Base-by-base conservation (phyloP, 2,329 filamentous ascomycete species). In the Diaporthe velutina region DNA sequence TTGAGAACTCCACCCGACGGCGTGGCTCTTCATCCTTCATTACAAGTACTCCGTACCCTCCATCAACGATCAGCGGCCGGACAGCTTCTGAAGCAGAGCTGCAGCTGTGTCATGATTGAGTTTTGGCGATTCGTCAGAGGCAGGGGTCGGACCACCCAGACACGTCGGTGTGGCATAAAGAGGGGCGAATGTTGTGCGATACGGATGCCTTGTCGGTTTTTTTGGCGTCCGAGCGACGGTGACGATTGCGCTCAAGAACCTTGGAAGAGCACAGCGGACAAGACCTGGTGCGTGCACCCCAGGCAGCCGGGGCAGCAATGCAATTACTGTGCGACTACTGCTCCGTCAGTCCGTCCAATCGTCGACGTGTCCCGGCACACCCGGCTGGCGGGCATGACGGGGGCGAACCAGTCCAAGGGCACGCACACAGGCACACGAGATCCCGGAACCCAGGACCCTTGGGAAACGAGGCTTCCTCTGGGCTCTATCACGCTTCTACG, bases 121-220 rank as follows among this genome's bases (percentile, higher is more conserved):
- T 67, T 67, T 67, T 67, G 64, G 64, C 64, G 64, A 67, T 52
- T 67, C 64, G 45, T 67, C 64, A 67, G 45, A 67, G n/a, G 64
- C 64, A 68, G 64, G 64, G 64, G 28, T 68, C 48, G n/a, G 64
- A 68, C 64, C 64, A 40, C 40, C 64, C 64, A 54, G 64, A 52
- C 48, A 15, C 64, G 30, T 68, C 48, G 33, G 50, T 54, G 64
- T 68, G 64, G 64, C 33, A 35, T 33, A 54, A 54, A 54, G 64
- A 67, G 61, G 64, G 64, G 42, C 45, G 45, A 67, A 52, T 38
- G 64, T 19, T 67, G 64, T 67, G 64, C 64, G n/a, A 52, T 67
- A 22, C 64, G 64, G 64, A 67, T 67, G 45, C 64, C 64, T 67
- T 67, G 64, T 67, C 64, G 30, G 19, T 19, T 64, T 45, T 28